Evolutionary conservation across 208 protist genomes (phyloP).

Genomic region (Trypanosoma brucei): DNA sequence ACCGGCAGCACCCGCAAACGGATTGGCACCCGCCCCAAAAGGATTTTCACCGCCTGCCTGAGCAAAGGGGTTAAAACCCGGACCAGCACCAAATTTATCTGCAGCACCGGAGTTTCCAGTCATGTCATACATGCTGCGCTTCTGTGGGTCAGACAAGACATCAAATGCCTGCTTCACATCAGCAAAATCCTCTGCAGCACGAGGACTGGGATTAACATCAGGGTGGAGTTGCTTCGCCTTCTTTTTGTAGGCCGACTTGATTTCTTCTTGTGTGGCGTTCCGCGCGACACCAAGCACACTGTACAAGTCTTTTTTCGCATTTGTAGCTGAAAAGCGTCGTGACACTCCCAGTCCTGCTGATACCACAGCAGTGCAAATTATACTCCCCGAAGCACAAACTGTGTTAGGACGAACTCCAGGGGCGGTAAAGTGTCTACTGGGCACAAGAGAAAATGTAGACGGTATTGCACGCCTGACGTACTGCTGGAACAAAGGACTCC

Average conservation of each 20-base stretch:
- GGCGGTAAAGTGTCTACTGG: too few relatives aligned
- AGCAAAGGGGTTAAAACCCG: constrained; percentile 38
- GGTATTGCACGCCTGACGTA: too few relatives aligned
- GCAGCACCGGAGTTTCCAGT: constrained; percentile 76
- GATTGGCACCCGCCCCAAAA: constrained; percentile 42
- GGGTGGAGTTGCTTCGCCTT: constrained; percentile 85
- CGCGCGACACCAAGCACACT: constrained; percentile 65
- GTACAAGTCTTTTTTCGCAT: constrained; percentile 77
- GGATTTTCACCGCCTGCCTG: constrained; percentile 30
- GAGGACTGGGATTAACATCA: constrained; percentile 78
- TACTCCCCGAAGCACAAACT: too few relatives aligned
- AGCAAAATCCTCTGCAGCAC: constrained; percentile 82
- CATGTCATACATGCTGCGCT: constrained; percentile 90
- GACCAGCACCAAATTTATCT: constrained; percentile 46
- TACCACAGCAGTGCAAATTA: neutral
- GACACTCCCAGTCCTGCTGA: constrained; percentile 5
- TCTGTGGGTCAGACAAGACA: constrained; percentile 84
- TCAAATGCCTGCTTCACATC: constrained; percentile 90
- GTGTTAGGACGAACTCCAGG: too few relatives aligned
- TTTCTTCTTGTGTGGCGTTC: constrained; percentile 78
- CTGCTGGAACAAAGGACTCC: too few relatives aligned
- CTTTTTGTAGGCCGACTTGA: constrained; percentile 84
- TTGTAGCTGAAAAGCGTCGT: constrained; percentile 28
- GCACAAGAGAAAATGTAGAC: too few relatives aligned
- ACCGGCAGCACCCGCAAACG: constrained; percentile 40